Evolutionary conservation across 306 rosid species (phyloP), one percentile per base, ranked within the genome.

Genomic region (Ormosia semicastrata): DNA sequence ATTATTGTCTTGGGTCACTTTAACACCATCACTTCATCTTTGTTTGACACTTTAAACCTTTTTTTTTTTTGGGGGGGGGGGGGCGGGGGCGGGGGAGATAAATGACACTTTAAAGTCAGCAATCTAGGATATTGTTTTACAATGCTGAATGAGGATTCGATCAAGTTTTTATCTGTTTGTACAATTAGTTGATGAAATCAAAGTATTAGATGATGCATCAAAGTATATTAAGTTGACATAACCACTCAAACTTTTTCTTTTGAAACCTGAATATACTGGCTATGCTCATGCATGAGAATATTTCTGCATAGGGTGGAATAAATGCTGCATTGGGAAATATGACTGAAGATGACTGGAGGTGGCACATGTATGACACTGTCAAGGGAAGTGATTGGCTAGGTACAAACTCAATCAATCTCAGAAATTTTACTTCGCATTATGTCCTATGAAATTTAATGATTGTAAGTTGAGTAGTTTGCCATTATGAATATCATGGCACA

Each of bases 341-440:
- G 98, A 58, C 85, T 6, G 98, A 94, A 86, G 98, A 92, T 89
- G 98, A 94, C 85, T 92, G 97, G 97, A 92, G 98, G 87, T 94
- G 98, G 94, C 98, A 94, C 89, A 94, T 94, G 97, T 94, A 94
- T 37, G 98, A 92, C 87, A 94, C 97, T 18, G 97, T 94, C 78
- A 94, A 94, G 80, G 97, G 97, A 87, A 94, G 98, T 78, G 98
- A 94, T 82, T 94, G 98, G 97, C 89, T 92, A 53, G 97, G 98
- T 92, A 81, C 29, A 7, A 49, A 44, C 77, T 57, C 17, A 2
- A 37, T 5, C 43, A 62, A 32, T 56, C 24, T 77, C 57, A 53
- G 40, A 69, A 47, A 13, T 47, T 65, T 58, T 30, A 53, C 46
- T 62, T 62, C 30, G 2, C 59, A 36, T 67, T 41, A 13, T 57